Evolutionary conservation across 192 early-diverging fungal species (phyloP).

Genomic region (Mortierella antarctica): DNA sequence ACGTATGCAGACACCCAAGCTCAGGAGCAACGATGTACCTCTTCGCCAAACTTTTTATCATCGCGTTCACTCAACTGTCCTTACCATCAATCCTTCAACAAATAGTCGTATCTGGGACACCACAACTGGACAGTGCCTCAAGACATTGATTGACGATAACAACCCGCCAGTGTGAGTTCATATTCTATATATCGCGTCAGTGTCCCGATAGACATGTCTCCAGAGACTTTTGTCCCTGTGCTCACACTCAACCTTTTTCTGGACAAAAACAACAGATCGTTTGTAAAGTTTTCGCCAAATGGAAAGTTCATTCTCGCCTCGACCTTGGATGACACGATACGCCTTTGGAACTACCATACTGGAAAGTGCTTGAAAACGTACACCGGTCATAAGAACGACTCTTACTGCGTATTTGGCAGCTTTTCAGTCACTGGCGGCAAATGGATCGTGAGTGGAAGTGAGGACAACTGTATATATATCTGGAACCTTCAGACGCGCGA

Average conservation of each 20-base stretch:
- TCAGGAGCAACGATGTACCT: too few relatives aligned
- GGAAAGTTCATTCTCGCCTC: constrained; percentile 97
- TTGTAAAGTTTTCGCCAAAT: constrained; percentile 99
- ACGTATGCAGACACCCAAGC: too few relatives aligned
- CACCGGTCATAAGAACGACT: constrained; percentile 87
- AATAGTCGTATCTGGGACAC: constrained; percentile 98
- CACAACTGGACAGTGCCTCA: constrained; percentile 96
- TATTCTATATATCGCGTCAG: constrained; percentile 10
- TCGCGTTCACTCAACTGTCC: too few relatives aligned
- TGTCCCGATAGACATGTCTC: neutral
- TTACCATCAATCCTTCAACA: too few relatives aligned
- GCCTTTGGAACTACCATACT: constrained; percentile 93
- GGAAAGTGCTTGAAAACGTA: constrained; percentile 96
- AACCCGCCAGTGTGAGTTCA: constrained; percentile 89
- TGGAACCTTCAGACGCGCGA: constrained; percentile 97
- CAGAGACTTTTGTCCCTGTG: too few relatives aligned
- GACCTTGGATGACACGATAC: constrained; percentile 90
- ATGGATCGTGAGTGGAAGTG: constrained; percentile 96
- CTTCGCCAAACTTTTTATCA: too few relatives aligned
- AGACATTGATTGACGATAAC: constrained; percentile 97
- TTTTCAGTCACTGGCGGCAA: constrained; percentile 93
- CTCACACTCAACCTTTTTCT: too few relatives aligned
- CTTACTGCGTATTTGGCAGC: constrained; percentile 92
- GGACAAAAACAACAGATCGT: constrained; percentile 63
- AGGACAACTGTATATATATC: constrained; percentile 93